A percentile compares a stretch with the other conserved stretches of the same genome.
These are phyloP conservation scores for Moesziomyces sp. DNA, from an alignment of 1,284 basidiomycete species.

Conservation along the genomic window DNA sequence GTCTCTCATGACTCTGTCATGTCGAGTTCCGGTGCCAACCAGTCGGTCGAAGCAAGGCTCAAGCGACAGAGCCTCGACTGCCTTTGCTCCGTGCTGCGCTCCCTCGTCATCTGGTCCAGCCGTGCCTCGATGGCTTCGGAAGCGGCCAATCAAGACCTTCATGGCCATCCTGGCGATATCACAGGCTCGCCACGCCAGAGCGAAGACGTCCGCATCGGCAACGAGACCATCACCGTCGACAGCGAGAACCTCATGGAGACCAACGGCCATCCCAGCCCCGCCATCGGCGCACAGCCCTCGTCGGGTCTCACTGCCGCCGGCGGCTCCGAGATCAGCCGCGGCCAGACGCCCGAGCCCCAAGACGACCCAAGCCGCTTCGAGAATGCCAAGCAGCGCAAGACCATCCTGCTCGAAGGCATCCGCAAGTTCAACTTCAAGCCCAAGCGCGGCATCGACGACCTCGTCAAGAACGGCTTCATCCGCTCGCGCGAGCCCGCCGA, in stretches of 20 bases:
- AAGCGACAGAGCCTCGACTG: constrained; percentile 66
- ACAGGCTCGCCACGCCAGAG: constrained; percentile 42
- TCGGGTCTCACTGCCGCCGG: constrained; percentile 10
- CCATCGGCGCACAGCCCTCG: constrained; percentile 6
- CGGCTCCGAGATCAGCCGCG: constrained; percentile 24
- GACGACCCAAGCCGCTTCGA: constrained; percentile 96
- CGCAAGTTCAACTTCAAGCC: constrained; percentile 99
- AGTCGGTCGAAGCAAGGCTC: constrained; percentile 61
- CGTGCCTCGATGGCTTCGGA: constrained; percentile 30
- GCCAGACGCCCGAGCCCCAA: constrained; percentile 45
- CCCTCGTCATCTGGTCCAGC: constrained; percentile 63
- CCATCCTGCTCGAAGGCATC: constrained; percentile 91
- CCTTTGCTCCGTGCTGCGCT: constrained; percentile 65
- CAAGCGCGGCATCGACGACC: constrained; percentile 83
- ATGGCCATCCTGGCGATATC: constrained; percentile 16
- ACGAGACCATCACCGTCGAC: constrained; percentile 49
- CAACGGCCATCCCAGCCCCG: constrained; percentile 22
- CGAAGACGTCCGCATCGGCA: constrained; percentile 52
- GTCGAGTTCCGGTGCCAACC: constrained; percentile 25
- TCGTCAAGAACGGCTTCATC: constrained; percentile 90
- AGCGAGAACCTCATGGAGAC: constrained; percentile 47
- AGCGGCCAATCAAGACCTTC: constrained; percentile 16
- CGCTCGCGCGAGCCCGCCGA: constrained; percentile 79
- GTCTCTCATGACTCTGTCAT: constrained; percentile 19
- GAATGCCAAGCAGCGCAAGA: constrained; percentile 96